These are phyloP conservation scores for Ettlia oleoabundans DNA, from an alignment of 139 green algal species.

Conservation along the genomic window DNA sequence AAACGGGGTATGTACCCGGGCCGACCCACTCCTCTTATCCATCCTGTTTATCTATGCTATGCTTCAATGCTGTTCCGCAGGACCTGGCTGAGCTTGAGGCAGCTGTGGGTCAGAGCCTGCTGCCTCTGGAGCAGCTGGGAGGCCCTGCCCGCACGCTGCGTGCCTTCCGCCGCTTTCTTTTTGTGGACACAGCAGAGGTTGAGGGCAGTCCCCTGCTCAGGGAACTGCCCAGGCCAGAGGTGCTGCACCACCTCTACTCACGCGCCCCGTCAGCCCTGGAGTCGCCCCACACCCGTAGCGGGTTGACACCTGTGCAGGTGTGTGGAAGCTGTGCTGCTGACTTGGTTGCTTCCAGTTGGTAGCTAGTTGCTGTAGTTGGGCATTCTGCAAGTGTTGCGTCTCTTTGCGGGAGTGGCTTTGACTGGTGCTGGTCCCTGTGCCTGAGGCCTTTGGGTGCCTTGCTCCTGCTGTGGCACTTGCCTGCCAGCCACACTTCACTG, in stretches of 20 bases:
- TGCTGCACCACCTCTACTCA: conserved; percentile 90
- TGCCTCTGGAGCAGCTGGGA: conserved; percentile 76
- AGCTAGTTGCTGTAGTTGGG: no score
- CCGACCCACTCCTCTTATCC: background rate
- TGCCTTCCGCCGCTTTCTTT: conserved; percentile 77
- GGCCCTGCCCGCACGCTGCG: conserved; percentile 65
- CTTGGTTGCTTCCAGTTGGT: background rate
- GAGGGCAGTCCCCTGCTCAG: conserved; percentile 53
- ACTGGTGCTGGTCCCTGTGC: no score
- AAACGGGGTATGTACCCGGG: no score
- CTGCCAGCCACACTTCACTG: background rate
- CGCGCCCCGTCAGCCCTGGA: conserved; percentile 69
- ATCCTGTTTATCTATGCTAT: no score
- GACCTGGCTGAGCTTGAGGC: conserved; percentile 92
- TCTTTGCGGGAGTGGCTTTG: no score
- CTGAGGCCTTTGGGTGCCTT: no score
- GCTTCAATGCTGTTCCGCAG: no score
- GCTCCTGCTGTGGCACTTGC: no score
- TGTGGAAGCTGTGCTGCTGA: background rate
- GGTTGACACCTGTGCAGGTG: conserved; percentile 64
- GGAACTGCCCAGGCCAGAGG: conserved; percentile 75
- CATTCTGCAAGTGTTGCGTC: no score
- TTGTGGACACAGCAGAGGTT: conserved; percentile 41
- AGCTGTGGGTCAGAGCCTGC: conserved; percentile 73
- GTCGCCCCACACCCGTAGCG: conserved; percentile 75